Percentiles rank a stretch among this genome's conserved stretches.
phyloP scores from a whole-genome alignment of 306 rosid species.

The Inga leiocalycina region DNA sequence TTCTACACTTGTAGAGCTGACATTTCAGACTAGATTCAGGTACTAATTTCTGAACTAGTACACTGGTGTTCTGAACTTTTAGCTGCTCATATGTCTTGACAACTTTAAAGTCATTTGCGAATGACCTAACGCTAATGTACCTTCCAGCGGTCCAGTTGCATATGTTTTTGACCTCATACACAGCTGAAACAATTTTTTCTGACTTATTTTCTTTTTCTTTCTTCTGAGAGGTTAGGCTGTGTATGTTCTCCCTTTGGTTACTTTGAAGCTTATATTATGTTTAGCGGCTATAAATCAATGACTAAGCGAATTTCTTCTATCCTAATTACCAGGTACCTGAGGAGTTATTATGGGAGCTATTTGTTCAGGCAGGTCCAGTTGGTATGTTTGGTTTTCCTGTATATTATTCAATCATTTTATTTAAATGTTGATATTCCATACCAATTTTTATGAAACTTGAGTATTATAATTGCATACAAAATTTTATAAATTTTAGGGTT shows the following conservation, averaged over 20 bases:
- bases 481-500: background rate
- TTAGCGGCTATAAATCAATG: background rate
- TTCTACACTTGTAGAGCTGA: background rate
- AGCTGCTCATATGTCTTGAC: background rate
- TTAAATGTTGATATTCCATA: background rate
- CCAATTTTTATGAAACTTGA: background rate
- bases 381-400: conserved; percentile 30
- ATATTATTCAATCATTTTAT: background rate
- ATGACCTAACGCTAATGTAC: background rate
- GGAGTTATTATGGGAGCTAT: conserved; percentile 57
- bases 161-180: background rate
- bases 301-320: background rate
- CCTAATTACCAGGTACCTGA: conserved; percentile 33
- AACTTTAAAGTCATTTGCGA: background rate
- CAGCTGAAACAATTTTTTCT: background rate
- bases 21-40: background rate
- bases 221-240: background rate
- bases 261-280: background rate
- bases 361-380: conserved; percentile 61
- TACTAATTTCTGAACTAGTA: background rate
- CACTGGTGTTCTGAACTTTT: too few species aligned
- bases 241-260: background rate
- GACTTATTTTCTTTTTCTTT: background rate
- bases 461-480: background rate
- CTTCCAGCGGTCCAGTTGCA: background rate